Evolutionary conservation across 768 basidiomycete genomes (phyloP).

Genomic region (Exidia glandulosa): DNA sequence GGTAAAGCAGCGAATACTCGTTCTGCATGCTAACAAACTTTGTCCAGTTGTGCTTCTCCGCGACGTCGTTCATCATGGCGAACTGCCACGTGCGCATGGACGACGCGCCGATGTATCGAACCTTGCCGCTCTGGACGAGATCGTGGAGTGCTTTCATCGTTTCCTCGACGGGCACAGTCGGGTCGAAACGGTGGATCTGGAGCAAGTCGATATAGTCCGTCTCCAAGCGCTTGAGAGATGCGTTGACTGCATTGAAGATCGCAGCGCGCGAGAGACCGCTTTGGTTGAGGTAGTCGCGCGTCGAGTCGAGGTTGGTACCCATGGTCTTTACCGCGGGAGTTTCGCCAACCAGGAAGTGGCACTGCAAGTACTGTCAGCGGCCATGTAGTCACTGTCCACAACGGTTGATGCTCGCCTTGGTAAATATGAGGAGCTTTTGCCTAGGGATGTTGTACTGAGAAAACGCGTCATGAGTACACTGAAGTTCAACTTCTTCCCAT

Average conservation of each 20-base stretch:
- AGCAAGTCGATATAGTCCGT: slow-evolving; percentile 30
- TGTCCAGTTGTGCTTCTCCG: slow-evolving; percentile 13
- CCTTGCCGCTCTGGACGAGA: slow-evolving; percentile 22
- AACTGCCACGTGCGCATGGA: slow-evolving; percentile 13
- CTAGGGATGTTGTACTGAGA: background rate
- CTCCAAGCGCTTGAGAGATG: slow-evolving; percentile 22
- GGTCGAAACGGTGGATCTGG: slow-evolving; percentile 22
- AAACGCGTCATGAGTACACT: too few relatives aligned
- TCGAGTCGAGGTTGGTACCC: background rate
- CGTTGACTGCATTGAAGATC: slow-evolving; percentile 26
- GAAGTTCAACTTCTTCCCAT: background rate
- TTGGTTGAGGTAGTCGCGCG: slow-evolving; percentile 1
- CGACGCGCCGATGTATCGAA: slow-evolving; percentile 17
- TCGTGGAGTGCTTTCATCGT: slow-evolving; percentile 28
- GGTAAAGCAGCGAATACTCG: slow-evolving; percentile 20
- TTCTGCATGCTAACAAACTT: slow-evolving; percentile 28
- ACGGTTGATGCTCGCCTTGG: slow-evolving; percentile 15
- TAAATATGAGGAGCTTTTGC: slow-evolving; percentile 14
- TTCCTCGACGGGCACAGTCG: slow-evolving; percentile 14
- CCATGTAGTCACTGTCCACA: background rate
- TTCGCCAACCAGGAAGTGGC: background rate
- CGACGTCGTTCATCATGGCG: slow-evolving; percentile 5
- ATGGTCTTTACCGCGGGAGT: background rate
- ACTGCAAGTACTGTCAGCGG: background rate
- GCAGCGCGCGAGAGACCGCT: slow-evolving; percentile 21